Base-by-base conservation (phyloP, 2,329 filamentous ascomycete genomes). In the Neofusicoccum laricinum region DNA sequence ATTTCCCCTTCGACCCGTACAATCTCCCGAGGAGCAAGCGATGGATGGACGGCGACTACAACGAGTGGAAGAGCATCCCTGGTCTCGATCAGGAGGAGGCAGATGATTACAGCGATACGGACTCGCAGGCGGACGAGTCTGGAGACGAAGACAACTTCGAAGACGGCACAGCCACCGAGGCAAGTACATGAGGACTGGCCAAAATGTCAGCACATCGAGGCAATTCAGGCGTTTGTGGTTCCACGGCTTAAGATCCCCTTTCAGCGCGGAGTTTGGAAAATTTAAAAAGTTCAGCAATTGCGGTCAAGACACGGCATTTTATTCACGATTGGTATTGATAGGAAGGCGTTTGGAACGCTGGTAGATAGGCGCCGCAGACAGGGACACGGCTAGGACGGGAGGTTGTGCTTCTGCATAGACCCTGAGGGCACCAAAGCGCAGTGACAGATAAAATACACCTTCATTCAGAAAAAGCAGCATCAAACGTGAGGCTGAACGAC, bases 1-100 rank as follows among this genome's bases (percentile, higher is more conserved):
- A 96, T 76, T 99, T 98, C 72, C 95, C 95, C 0, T 99, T 99
- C 72, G 95, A 99, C 74, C 96, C 96, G 2, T 99, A 98, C 76
- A 90, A 94, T 71, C 81, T 99, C 57, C 93, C 93, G 0, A 82
- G 88, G 69, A 97, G 93, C 76, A 92, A 91, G 77, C 85, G 88
- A 65, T 98, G 95, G 96, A 80, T 99, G 12, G 90, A 93, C 67
- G 84, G 86, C 1, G 75, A 77, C 43, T 78, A 78, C 63, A 72
- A 76, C 11, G 67, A 74, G 65, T 78, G 75, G 75, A 75, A 71
- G 32, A 70, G 72, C 1, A 72, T 78, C 45, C 75, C 75, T 3
- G 76, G 75, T 3, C 76, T 77, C 41, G 64, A 67, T 14, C 73
- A 73, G 11, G 73, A 78, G 3, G 79, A 80, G 38, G 77, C 76